phyloP scores from a whole-genome alignment of 1,284 basidiomycete species.

The Sphaerobolus stellatus region DNA sequence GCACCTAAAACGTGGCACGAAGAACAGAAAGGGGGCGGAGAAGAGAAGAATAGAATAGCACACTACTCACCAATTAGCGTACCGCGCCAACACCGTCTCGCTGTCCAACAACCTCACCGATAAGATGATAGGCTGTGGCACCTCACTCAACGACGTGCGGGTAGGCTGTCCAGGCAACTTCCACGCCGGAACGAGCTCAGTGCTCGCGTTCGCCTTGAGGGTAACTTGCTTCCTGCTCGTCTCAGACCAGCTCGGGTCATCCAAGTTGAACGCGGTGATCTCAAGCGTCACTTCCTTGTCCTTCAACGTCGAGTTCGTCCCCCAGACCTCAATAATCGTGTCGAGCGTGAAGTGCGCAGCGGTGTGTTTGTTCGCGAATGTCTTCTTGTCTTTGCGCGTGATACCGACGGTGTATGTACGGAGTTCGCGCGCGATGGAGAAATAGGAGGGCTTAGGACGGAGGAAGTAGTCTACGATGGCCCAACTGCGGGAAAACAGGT shows the following conservation, averaged over 20 bases:
- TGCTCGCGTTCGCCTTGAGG: constrained; percentile 74
- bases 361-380: constrained; percentile 54
- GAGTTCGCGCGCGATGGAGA: constrained; percentile 68
- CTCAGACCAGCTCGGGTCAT: constrained; percentile 55
- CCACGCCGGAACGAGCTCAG: constrained; percentile 76
- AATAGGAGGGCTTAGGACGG: constrained; percentile 75
- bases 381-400: constrained; percentile 71
- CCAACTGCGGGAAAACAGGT: constrained; percentile 40
- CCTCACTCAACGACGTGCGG: constrained; percentile 64
- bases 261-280: constrained; percentile 68
- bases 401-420: constrained; percentile 76
- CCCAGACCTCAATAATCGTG: constrained; percentile 76
- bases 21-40: too few species aligned
- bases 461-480: constrained; percentile 77
- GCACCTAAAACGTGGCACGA: too few species aligned
- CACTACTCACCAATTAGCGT: constrained; percentile 65
- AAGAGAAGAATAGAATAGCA: too few species aligned
- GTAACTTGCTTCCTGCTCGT: constrained; percentile 50
- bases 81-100: constrained; percentile 65
- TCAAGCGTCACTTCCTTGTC: constrained; percentile 61
- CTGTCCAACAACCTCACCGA: constrained; percentile 69
- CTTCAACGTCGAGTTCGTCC: constrained; percentile 69
- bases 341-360: constrained; percentile 68
- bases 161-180: constrained; percentile 65
- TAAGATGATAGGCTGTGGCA: constrained; percentile 69